Evolutionary conservation across 768 basidiomycete species (phyloP), one percentile per base, ranked within the genome.

Genomic region (Calocera cornea): DNA sequence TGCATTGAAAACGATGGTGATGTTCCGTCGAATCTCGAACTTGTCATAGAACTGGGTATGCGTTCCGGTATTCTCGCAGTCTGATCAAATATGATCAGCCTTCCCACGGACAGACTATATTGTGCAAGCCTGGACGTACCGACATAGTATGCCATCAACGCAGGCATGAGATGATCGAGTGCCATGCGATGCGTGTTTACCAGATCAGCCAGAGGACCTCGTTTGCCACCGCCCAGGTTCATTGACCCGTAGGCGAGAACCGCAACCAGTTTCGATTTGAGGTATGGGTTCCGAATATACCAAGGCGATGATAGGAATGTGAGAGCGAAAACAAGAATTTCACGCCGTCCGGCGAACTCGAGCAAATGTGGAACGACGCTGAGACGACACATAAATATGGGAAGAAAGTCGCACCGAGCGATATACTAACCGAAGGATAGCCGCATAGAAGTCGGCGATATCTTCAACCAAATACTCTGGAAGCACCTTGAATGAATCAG

Each of bases 41-140:
- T 97, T 95, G 76, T 97, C 95, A 77, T 97, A 98, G 78, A 99
- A 98, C 74, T 98, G 95, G 0, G 94, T 95, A 74, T 94, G 95
- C 24, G 94, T 92, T 34, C 97, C 97, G 0, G 97, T 99, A 72
- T 89, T 88, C 76, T 99, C 97, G 50, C 97, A 94, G 83, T 98
- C 95, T 95, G 74, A 64, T 38, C 24, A 5, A 29, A 40, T n/a
- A 50, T 7, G 7, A 29, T 70, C 38, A 71, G 67, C 14, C 64
- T 67, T 64, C 29, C 67, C 36, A 68, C 24, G 29, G 29, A 31
- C n/a, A 16, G 49, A 17, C 22, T 8, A 1, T 27, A n/a, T 33
- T 40, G 22, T 22, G 29, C 14, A 2, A 34, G 17, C 1, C 8
- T 2, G 0, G 17, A 73, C 85, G 66, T 71, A 92, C 94, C 94